Evolutionary conservation across 2,329 filamentous ascomycete genomes (phyloP).

Genomic region (Chaetomium olivaceum): DNA sequence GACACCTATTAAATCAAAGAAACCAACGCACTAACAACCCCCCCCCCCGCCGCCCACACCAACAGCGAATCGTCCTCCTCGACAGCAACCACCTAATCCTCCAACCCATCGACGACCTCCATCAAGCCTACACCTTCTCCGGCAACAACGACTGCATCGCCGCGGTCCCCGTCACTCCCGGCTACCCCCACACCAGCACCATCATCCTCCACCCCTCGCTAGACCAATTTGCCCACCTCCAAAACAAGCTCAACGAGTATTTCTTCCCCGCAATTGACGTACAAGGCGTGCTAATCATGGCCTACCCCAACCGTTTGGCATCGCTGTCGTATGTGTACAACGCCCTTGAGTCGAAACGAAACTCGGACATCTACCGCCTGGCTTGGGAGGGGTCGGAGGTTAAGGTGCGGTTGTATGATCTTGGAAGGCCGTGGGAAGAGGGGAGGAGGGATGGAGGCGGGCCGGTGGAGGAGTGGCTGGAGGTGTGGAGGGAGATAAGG

Average conservation of each 20-base stretch:
- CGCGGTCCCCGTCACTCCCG: background rate
- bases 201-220: background rate
- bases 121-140: background rate
- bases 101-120: background rate
- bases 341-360: background rate
- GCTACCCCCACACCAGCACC: background rate
- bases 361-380: too few species aligned
- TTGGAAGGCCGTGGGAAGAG: background rate
- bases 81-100: background rate
- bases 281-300: background rate
- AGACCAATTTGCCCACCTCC: background rate
- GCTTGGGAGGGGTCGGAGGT: background rate
- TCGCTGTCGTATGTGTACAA: background rate
- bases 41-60: background rate
- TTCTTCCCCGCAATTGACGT: background rate
- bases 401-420: background rate
- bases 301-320: background rate
- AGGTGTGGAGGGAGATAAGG: background rate
- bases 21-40: background rate
- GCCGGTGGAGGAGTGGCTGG: background rate
- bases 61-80: background rate
- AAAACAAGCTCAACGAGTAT: background rate
- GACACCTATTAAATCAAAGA: background rate
- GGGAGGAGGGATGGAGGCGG: background rate
- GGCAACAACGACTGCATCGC: background rate